Evolutionary conservation across 192 early-diverging fungal genomes (phyloP).

Genomic region (Coemansia sp.): DNA sequence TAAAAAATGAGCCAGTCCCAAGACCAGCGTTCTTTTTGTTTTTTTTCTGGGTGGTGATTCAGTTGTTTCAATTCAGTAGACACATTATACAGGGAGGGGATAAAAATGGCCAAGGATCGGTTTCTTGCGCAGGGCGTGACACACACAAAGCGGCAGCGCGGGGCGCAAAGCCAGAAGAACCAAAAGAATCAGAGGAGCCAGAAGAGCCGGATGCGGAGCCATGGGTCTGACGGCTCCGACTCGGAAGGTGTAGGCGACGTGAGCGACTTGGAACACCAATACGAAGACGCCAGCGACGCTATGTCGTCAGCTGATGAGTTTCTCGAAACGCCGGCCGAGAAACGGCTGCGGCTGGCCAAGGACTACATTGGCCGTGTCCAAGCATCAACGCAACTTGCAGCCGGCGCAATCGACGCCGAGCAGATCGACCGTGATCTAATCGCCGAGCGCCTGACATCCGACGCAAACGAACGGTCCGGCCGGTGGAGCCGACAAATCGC

Average conservation of each 20-base stretch:
- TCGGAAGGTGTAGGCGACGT: conserved; percentile 32
- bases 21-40: neutral
- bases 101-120: conserved; percentile 41
- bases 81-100: neutral
- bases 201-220: neutral
- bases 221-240: neutral
- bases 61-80: neutral
- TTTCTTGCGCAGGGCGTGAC: conserved; percentile 46
- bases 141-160: conserved; percentile 39
- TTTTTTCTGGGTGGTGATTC: neutral
- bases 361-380: conserved; percentile 81
- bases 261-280: conserved; percentile 35
- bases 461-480: conserved; percentile 58
- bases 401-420: conserved; percentile 82
- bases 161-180: neutral
- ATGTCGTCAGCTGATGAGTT: conserved; percentile 58
- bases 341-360: conserved; percentile 91
- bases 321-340: conserved; percentile 88
- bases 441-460: conserved; percentile 77
- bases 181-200: neutral
- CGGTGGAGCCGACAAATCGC: conserved; percentile 43
- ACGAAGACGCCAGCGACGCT: conserved; percentile 17
- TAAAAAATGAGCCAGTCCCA: neutral
- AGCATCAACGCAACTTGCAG: conserved; percentile 52
- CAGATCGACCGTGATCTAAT: conserved; percentile 93